phyloP scores from a whole-genome alignment of 805 yeast species.

The Starmerella kuoi region DNA sequence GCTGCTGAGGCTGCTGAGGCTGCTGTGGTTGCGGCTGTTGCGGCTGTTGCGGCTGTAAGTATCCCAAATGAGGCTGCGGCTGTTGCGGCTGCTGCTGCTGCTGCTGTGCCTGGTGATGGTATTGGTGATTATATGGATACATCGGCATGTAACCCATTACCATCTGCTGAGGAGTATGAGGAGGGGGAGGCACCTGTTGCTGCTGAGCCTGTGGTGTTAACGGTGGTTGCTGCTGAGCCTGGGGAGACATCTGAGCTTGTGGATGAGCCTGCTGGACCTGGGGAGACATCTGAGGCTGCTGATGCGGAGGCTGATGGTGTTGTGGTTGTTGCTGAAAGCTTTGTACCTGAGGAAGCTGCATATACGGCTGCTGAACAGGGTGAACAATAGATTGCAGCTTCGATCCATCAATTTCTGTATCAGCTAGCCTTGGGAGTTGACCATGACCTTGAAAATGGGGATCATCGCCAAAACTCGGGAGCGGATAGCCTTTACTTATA shows the following conservation, averaged over 20 bases:
- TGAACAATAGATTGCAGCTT: background rate
- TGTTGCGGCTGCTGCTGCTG: constrained; percentile 9
- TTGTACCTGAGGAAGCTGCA: constrained; percentile 6
- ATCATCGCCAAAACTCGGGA: constrained; percentile 16
- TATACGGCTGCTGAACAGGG: background rate
- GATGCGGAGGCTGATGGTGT: constrained; percentile 11
- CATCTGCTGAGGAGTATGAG: constrained; percentile 14
- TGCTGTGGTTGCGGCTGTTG: constrained; percentile 8
- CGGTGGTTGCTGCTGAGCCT: constrained; percentile 8
- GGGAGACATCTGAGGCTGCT: constrained; percentile 6
- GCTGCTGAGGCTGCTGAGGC: constrained; percentile 8
- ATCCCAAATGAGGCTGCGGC: constrained; percentile 8
- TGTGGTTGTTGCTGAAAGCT: constrained; percentile 15
- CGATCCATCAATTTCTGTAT: background rate
- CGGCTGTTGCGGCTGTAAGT: background rate
- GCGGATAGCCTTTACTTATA: constrained; percentile 22
- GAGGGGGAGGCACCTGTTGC: constrained; percentile 9
- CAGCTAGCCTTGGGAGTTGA: background rate
- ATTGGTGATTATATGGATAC: constrained; percentile 17
- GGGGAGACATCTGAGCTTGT: constrained; percentile 7
- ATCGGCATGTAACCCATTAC: constrained; percentile 21
- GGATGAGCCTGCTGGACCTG: constrained; percentile 9
- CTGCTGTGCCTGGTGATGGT: constrained; percentile 10
- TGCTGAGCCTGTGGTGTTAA: constrained; percentile 1
- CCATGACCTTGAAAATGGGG: background rate